phyloP scores from a whole-genome alignment of 2,329 filamentous ascomycete species.

The Verticillium dahliae region DNA sequence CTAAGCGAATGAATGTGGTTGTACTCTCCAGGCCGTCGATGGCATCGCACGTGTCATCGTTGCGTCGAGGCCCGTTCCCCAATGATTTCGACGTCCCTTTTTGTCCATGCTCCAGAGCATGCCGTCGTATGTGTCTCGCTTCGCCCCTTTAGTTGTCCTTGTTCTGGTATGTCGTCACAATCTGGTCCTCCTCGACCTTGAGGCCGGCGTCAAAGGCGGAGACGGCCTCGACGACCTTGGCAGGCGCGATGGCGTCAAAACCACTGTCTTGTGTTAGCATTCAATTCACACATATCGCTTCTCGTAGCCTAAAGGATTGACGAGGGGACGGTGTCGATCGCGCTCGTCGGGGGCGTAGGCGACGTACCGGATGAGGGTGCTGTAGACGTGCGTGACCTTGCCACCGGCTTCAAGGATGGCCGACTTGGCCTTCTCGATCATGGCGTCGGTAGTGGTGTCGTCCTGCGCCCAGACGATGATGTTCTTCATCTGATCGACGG shows the following conservation, averaged over 20 bases:
- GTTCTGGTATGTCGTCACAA: conserved; percentile 40
- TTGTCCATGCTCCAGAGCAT: not conserved
- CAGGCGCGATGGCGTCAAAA: conserved; percentile 69
- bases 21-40: not conserved
- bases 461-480: conserved; percentile 75
- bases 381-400: conserved; percentile 71
- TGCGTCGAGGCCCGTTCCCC: not conserved
- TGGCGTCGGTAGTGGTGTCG: conserved; percentile 53
- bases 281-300: not conserved
- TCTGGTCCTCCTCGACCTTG: conserved; percentile 69
- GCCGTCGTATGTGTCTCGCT: not conserved
- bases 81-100: not conserved
- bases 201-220: conserved; percentile 47
- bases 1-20: not conserved
- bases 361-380: conserved; percentile 55
- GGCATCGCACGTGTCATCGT: not conserved
- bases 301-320: not conserved
- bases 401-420: conserved; percentile 65
- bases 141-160: not conserved
- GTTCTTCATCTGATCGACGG: conserved; percentile 61
- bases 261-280: conserved; percentile 43
- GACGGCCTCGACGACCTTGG: conserved; percentile 61
- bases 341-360: not conserved
- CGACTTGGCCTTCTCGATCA: conserved; percentile 66
- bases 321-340: not conserved